These are phyloP conservation scores for Suillus paluster DNA, from an alignment of 768 basidiomycete species.

Conservation along the genomic window DNA sequence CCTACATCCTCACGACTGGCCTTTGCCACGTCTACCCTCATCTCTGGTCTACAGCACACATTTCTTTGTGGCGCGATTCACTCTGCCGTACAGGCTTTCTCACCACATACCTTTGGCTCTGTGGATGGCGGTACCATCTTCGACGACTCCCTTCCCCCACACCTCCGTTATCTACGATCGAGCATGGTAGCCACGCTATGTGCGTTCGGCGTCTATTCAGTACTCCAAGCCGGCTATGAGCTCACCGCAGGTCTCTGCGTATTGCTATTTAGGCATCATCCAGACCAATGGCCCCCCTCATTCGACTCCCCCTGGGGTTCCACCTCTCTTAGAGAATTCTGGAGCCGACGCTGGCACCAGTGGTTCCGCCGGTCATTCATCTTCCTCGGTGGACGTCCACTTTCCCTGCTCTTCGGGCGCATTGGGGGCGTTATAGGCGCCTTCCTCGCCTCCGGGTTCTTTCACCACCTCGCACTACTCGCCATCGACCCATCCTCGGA, in stretches of 20 bases:
- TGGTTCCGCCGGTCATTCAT: conserved; percentile 37
- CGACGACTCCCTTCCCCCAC: conserved; percentile 34
- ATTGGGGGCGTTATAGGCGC: conserved; percentile 54
- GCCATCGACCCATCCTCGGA: conserved; percentile 53
- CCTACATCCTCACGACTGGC: conserved; percentile 37
- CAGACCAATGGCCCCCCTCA: conserved; percentile 37
- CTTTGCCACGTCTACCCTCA: conserved; percentile 43
- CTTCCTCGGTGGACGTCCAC: conserved; percentile 32
- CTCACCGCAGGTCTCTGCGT: conserved; percentile 27
- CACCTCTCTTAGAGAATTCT: conserved; percentile 42
- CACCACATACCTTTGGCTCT: conserved; percentile 38
- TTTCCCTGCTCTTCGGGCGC: conserved; percentile 47
- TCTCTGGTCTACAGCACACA: conserved; percentile 39
- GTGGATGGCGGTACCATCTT: conserved; percentile 35
- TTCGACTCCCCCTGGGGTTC: conserved; percentile 39
- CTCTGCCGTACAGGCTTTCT: conserved; percentile 49
- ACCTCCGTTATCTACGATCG: conserved; percentile 39
- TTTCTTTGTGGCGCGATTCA: conserved; percentile 51
- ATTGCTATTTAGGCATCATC: conserved; percentile 32
- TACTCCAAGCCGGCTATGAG: conserved; percentile 43
- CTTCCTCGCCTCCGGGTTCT: conserved; percentile 58
- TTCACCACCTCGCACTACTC: conserved; percentile 58
- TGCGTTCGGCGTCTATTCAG: conserved; percentile 49
- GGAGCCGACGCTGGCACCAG: conserved; percentile 45
- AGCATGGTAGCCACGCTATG: conserved; percentile 45